phyloP scores from a whole-genome alignment of 768 basidiomycete species.

The Coprinopsis cinerea region DNA sequence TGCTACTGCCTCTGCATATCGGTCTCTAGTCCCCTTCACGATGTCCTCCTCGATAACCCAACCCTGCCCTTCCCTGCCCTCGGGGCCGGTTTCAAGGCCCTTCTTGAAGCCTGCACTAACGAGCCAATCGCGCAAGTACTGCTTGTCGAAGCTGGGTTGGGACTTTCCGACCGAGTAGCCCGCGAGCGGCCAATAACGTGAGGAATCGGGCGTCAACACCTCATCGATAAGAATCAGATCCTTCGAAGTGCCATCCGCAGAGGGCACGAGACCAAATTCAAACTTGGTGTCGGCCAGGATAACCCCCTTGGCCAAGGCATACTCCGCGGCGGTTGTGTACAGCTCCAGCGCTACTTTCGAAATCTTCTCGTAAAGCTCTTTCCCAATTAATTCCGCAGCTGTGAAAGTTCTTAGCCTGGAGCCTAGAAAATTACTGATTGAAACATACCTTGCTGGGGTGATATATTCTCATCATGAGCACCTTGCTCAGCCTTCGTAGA shows the following conservation, averaged over 20 bases:
- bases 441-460: slow-evolving; percentile 64
- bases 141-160: slow-evolving; percentile 95
- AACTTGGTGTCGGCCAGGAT: slow-evolving; percentile 99
- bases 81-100: slow-evolving; percentile 71
- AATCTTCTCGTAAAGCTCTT: slow-evolving; percentile 55
- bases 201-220: slow-evolving; percentile 95
- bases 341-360: slow-evolving; percentile 56
- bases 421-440: not conserved
- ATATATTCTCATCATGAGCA: slow-evolving; percentile 93
- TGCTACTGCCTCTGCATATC: slow-evolving; percentile 76
- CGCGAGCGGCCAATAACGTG: slow-evolving; percentile 87
- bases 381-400: slow-evolving; percentile 66
- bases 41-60: slow-evolving; percentile 76
- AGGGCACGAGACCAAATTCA: slow-evolving; percentile 83
- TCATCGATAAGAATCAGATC: slow-evolving; percentile 90
- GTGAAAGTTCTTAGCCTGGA: slow-evolving; percentile 7
- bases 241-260: slow-evolving; percentile 18
- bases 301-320: slow-evolving; percentile 70
- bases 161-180: slow-evolving; percentile 66
- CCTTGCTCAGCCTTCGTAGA: slow-evolving; percentile 96
- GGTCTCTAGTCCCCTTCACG: slow-evolving; percentile 65
- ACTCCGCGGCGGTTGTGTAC: slow-evolving; percentile 68
- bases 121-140: slow-evolving; percentile 90
- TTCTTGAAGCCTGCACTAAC: slow-evolving; percentile 66
- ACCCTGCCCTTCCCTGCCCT: slow-evolving; percentile 61